A percentile compares a stretch with the other conserved stretches of the same genome.
Conservation (phyloP, 345 rosid species). For the Boechera stricta region DNA sequence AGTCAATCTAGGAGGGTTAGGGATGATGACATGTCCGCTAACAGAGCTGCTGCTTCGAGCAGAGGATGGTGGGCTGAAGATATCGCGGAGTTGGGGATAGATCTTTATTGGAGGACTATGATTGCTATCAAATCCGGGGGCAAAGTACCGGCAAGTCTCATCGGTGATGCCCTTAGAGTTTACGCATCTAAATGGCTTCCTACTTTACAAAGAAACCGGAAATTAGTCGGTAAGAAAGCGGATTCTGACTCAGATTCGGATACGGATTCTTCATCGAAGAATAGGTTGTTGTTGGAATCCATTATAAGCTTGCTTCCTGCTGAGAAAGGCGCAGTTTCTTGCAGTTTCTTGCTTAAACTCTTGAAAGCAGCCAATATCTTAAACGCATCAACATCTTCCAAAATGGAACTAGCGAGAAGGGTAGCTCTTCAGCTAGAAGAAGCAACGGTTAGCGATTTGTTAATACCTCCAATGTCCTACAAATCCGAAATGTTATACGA, state of each 20-base stretch:
- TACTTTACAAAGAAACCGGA: conserved; percentile 55
- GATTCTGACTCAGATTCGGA: conserved; percentile 77
- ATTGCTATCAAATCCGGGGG: conserved; percentile 86
- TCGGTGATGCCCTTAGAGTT: conserved; percentile 82
- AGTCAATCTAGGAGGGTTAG: conserved; percentile 81
- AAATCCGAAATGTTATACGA: conserved; percentile 62
- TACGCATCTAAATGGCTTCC: conserved; percentile 94
- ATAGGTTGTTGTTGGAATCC: conserved; percentile 80
- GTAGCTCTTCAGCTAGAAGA: conserved; percentile 89
- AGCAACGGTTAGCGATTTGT: conserved; percentile 75
- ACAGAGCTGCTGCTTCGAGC: conserved; percentile 45
- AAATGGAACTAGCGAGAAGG: conserved; percentile 80
- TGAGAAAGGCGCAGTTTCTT: conserved; percentile 79
- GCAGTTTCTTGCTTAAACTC: conserved; percentile 85
- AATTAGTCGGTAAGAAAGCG: conserved; percentile 43
- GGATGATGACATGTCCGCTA: conserved; percentile 74
- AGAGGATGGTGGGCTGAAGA: conserved; percentile 99
- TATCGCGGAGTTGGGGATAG: conserved; percentile 85
- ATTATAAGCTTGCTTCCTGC: conserved; percentile 85
- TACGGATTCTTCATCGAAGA: conserved; percentile 59
- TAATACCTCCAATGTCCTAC: conserved; percentile 68
- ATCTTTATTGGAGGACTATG: conserved; percentile 93
- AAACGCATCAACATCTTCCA: conserved; percentile 69
- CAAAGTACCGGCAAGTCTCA: conserved; percentile 62
- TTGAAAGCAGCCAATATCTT: conserved; percentile 84